Evolutionary conservation across 169 alveolate species (phyloP).

Genomic region (Cryptosporidium parvum): DNA sequence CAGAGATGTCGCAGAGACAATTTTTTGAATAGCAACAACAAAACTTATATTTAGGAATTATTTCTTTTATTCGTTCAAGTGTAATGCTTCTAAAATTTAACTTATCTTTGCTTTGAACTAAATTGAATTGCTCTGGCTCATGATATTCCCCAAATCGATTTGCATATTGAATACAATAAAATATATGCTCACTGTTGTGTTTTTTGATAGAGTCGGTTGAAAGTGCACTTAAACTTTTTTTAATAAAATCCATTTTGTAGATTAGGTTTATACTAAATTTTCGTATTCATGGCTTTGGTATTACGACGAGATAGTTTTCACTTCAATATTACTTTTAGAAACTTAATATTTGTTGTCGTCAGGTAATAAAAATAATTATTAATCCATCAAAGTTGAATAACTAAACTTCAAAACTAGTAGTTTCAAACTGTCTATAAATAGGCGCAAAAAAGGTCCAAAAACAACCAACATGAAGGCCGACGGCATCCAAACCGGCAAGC

Average conservation of each 20-base stretch:
- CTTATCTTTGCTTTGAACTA: neutral
- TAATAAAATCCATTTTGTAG: constrained; percentile 18
- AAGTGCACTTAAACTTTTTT: constrained; percentile 3
- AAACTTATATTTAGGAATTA: constrained; percentile 49
- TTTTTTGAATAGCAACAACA: constrained; percentile 37
- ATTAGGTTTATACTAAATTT: neutral
- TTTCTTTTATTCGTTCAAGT: constrained; percentile 30
- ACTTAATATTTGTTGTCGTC: neutral
- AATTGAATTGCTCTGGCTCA: neutral
- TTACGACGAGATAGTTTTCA: neutral
- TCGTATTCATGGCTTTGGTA: neutral
- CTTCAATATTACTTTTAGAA: neutral
- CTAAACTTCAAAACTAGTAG: neutral
- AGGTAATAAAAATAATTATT: neutral
- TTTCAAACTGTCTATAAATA: neutral
- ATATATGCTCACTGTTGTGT: constrained; percentile 3
- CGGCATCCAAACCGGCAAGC: no score
- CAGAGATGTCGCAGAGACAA: constrained; percentile 30
- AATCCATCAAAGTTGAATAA: neutral
- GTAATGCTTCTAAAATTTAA: neutral
- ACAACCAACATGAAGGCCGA: neutral
- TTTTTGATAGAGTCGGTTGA: neutral
- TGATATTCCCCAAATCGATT: constrained; percentile 14
- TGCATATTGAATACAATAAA: constrained; percentile 50
- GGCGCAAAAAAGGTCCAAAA: neutral